Evolutionary conservation across 768 basidiomycete genomes (phyloP).

Genomic region (Auriscalpium orientale): DNA sequence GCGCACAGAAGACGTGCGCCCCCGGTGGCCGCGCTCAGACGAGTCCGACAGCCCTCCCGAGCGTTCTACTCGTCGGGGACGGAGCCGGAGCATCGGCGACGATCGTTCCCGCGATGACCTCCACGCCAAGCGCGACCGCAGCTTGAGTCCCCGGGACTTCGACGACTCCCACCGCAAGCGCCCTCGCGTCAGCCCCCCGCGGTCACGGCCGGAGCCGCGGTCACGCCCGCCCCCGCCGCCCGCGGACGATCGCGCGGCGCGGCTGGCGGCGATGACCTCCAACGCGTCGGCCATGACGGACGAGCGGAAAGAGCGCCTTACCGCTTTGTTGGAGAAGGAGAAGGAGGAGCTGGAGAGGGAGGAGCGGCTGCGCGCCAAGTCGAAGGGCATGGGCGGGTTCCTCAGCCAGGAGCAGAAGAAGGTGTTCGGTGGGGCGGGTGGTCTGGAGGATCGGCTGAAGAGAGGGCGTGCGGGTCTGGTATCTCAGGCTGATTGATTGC

Average conservation of each 20-base stretch:
- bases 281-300: constrained; percentile 60
- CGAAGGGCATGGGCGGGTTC: constrained; percentile 75
- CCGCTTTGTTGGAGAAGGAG: constrained; percentile 64
- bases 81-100: constrained; percentile 21
- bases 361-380: constrained; percentile 56
- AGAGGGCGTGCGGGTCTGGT: constrained; percentile 69
- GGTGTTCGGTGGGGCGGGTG: constrained; percentile 73
- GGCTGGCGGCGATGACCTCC: constrained; percentile 84
- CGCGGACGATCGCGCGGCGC: constrained; percentile 61
- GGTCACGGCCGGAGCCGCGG: constrained; percentile 20
- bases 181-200: constrained; percentile 39
- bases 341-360: constrained; percentile 71
- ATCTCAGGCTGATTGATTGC: constrained; percentile 46
- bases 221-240: constrained; percentile 11
- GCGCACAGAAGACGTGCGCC: constrained; percentile 25
- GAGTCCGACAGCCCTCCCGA: constrained; percentile 40
- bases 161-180: constrained; percentile 36
- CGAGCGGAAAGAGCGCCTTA: constrained; percentile 68
- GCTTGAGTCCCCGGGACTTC: constrained; percentile 26
- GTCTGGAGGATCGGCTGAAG: constrained; percentile 70
- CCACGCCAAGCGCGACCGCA: constrained; percentile 35
- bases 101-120: constrained; percentile 18
- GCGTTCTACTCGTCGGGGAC: constrained; percentile 18
- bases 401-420: constrained; percentile 78
- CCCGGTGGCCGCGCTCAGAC: constrained; percentile 43